Evolutionary conservation across 805 yeast species (phyloP), one percentile per base, ranked within the genome.

Genomic region (Schwanniomyces vanrijiae): DNA sequence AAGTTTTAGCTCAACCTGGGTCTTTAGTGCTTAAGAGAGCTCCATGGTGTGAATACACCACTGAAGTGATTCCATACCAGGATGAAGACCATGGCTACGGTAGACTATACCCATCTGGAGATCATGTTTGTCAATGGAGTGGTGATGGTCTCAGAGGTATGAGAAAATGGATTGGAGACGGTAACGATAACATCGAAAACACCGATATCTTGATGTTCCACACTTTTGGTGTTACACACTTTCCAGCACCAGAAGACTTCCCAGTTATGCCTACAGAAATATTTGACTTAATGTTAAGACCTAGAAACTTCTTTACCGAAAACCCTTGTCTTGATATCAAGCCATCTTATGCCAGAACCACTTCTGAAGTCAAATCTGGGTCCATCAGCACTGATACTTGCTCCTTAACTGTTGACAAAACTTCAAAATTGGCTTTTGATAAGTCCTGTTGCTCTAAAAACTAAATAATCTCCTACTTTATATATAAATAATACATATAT

Each of bases 211-310:
- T 87, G 44, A 70, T 84, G 58, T 88, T 82, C 83, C 91, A 87
- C 68, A 87, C 92, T 24, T 87, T 88, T 60, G 94, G 94, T 59
- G 81, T 87, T 55, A 83, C 92, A 28, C 95, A 87, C 65, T 84
- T 86, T 80, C 95, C 95, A 49, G 84, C 91, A 11, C 92, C 94
- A 49, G 94, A 87, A 72, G 95, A 87, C 67, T 87, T 86, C 84
- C 94, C 94, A 47, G 80, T 87, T 53, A 87, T 87, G 94, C 94
- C 94, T 41, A 86, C 90, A 42, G 95, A 87, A 70, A 86, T 89
- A 59, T 83, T 87, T 59, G 81, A 85, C 49, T 73, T 87, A 55
- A 72, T 84, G 71, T 73, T 87, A 63, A 80, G 91, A 67, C 94
- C 94, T 56, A 77, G 92, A 64, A 82, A 87, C 68, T 83, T 87